phyloP scores from a whole-genome alignment of 2,329 filamentous ascomycete genomes.

The Pseudogymnoascus pannorum region DNA sequence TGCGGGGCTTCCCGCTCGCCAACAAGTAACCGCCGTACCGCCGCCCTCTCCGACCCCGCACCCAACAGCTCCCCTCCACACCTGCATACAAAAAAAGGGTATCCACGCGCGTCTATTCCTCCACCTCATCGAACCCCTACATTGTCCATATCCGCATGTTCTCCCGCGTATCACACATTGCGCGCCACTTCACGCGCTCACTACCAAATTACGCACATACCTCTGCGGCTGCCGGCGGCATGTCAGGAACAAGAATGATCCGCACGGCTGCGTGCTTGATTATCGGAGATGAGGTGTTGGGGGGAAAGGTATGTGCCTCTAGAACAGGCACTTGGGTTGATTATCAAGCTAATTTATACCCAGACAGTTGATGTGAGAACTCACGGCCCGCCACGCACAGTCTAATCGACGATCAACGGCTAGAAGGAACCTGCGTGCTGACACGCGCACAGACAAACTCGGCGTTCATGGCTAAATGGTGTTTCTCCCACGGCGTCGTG shows the following conservation, averaged over 20 bases:
- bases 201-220: conserved; percentile 48
- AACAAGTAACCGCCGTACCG: neutral
- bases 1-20: neutral
- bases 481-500: conserved; percentile 55
- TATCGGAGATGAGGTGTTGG: conserved; percentile 94
- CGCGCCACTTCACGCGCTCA: conserved; percentile 62
- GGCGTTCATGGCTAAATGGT: conserved; percentile 57
- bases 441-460: conserved; percentile 49
- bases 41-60: neutral
- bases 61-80: neutral
- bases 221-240: conserved; percentile 19
- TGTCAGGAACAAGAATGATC: conserved; percentile 51
- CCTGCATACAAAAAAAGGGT: neutral
- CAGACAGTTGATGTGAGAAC: conserved; percentile 3
- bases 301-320: conserved; percentile 56
- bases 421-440: conserved; percentile 1
- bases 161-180: conserved; percentile 64
- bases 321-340: neutral
- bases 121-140: neutral
- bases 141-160: conserved; percentile 50
- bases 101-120: neutral
- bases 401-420: conserved; percentile 20
- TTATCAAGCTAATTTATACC: neutral
- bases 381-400: neutral
- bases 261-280: conserved; percentile 88